Conservation (phyloP, 2,329 filamentous ascomycete species). For the Zymoseptoria passerinii region DNA sequence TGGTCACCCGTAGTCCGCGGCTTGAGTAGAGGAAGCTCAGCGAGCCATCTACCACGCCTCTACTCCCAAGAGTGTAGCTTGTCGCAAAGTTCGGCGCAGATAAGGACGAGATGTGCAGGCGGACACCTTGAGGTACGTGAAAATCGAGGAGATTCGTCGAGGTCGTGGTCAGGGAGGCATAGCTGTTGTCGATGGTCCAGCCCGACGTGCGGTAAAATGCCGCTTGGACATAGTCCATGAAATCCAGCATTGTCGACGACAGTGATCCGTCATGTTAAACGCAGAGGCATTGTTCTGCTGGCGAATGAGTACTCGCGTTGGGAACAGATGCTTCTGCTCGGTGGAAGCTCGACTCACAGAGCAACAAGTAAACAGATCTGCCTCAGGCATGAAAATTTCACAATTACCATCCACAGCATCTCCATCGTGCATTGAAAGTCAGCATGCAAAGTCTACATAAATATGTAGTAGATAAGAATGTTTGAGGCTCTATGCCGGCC, state of each 20-base stretch:
- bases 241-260: constrained; percentile 66
- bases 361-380: not conserved
- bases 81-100: constrained; percentile 90
- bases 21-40: constrained; percentile 94
- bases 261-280: not conserved
- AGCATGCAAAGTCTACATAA: too few relatives aligned
- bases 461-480: too few relatives aligned
- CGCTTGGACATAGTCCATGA: constrained; percentile 94
- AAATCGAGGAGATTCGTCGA: constrained; percentile 84
- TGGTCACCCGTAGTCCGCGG: constrained; percentile 59
- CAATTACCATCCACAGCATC: too few relatives aligned
- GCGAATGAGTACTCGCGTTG: not conserved
- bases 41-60: constrained; percentile 91
- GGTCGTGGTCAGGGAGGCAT: constrained; percentile 75
- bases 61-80: constrained; percentile 81
- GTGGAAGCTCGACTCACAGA: not conserved
- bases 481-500: too few relatives aligned
- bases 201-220: constrained; percentile 79
- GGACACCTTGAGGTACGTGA: constrained; percentile 71
- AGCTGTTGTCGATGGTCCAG: constrained; percentile 90
- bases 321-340: not conserved
- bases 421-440: too few relatives aligned
- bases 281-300: not conserved
- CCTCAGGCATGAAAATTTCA: not conserved
- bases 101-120: constrained; percentile 81